Evolutionary conservation across 2,329 filamentous ascomycete genomes (phyloP), one percentile per base, ranked within the genome.

Genomic region (Trichoderma semiorbis): DNA sequence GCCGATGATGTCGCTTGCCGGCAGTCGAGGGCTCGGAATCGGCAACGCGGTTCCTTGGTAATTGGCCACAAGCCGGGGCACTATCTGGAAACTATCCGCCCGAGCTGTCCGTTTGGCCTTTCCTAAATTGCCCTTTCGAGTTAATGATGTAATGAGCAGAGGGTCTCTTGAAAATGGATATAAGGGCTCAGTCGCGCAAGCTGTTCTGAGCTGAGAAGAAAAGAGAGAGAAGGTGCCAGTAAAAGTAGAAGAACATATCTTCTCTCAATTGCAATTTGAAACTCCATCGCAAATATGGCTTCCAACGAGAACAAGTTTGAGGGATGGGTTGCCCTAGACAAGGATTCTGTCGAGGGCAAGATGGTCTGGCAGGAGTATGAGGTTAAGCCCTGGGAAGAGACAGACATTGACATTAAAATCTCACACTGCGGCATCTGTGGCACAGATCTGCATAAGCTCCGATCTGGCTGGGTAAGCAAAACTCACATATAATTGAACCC

Each of bases 371-470:
- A 69, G n/a, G 21, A 18, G 2, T 69, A 62, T 7, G 66, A 69
- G 6, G 53, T 43, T 2, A 69, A 69, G 66, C 66, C 66, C 2
- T 69, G 66, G 66, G 66, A 69, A n/a, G 66, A 69, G 8, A 69
- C 66, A 50, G 66, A 69, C 39, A 69, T 69, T 7, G 66, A 69
- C 36, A 69, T 69, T 16, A 69, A 69, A 43, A 69, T 69, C 66
- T 47, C 66, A 47, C 66, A 69, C 57, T 69, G 66, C 57, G 66
- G 66, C 2, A 62, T 69, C 57, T 69, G 66, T 6, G 66, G 66
- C 28, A 61, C 66, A 28, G 66, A 69, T 16, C 26, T 69, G 55
- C 66, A 69, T 26, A 69, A 61, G 28, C 66, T 69, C 43, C 66
- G 66, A 69, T 69, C 66, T 16, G 66, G 66, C 12, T 69, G 66